Percentiles rank a stretch among this genome's conserved stretches.
These are phyloP conservation scores for Thelephora ganbajun DNA, from an alignment of 768 basidiomycete species.

Conservation along the genomic window DNA sequence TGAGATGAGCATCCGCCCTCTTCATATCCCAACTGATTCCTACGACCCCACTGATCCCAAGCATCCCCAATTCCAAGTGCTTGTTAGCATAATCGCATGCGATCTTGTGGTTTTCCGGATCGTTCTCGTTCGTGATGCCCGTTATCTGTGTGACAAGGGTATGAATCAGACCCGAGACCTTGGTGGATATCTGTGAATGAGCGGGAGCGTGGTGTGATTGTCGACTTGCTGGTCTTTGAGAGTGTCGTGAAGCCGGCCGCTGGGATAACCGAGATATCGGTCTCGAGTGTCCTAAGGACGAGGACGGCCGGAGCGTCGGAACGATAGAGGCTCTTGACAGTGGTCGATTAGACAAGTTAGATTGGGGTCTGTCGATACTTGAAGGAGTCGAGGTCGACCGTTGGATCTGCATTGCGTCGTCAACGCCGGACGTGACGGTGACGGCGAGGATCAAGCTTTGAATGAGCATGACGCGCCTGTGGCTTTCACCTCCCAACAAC, in stretches of 20 bases:
- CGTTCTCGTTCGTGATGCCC: slow-evolving; percentile 29
- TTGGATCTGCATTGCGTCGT: too few relatives aligned
- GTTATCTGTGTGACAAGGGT: slow-evolving; percentile 40
- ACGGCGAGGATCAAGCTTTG: too few relatives aligned
- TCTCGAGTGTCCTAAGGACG: slow-evolving; percentile 18
- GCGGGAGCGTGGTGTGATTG: slow-evolving; percentile 13
- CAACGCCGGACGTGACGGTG: too few relatives aligned
- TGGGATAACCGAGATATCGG: slow-evolving; percentile 17
- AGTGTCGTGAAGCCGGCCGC: slow-evolving; percentile 17
- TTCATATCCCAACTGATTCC: slow-evolving; percentile 26
- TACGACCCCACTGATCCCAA: slow-evolving; percentile 21
- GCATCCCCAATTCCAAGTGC: slow-evolving; percentile 49
- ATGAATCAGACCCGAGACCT: slow-evolving; percentile 40
- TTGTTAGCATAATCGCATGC: slow-evolving; percentile 44
- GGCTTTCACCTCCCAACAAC: too few relatives aligned
- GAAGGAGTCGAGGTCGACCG: slow-evolving; percentile 9
- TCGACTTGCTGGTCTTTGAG: slow-evolving; percentile 37
- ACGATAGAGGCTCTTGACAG: slow-evolving; percentile 34
- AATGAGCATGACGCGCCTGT: too few relatives aligned
- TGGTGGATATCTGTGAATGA: slow-evolving; percentile 14
- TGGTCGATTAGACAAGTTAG: slow-evolving; percentile 27
- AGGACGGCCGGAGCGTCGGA: slow-evolving; percentile 20
- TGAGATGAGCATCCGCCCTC: slow-evolving; percentile 34
- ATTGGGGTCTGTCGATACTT: slow-evolving; percentile 15
- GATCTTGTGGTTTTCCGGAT: slow-evolving; percentile 30